These are phyloP conservation scores for Trichosporon faecale DNA, from an alignment of 1,284 basidiomycete genomes.

Conservation along the genomic window DNA sequence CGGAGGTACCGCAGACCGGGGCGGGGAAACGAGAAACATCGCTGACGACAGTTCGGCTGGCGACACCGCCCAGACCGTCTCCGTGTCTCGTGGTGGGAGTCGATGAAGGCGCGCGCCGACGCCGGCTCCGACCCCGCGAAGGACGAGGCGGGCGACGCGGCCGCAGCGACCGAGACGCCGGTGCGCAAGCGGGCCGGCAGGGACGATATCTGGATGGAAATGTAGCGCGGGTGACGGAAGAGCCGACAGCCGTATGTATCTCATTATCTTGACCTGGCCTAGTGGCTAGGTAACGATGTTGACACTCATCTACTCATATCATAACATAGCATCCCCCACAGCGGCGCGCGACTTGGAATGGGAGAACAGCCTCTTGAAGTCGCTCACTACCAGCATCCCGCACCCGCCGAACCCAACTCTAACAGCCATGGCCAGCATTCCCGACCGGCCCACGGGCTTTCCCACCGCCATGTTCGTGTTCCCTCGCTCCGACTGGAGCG, in stretches of 20 bases:
- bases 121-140: conserved; percentile 37
- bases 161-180: conserved; percentile 7
- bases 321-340: no score
- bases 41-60: conserved; percentile 43
- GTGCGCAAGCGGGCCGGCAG: neutral
- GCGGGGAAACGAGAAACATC: no score
- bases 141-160: conserved; percentile 43
- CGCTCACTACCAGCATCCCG: no score
- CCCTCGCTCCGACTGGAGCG: neutral
- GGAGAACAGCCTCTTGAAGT: no score
- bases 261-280: no score
- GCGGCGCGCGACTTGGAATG: no score
- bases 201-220: conserved; percentile 8
- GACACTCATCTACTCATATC: no score
- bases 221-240: neutral
- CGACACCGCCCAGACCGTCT: conserved; percentile 43
- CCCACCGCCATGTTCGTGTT: neutral
- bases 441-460: neutral
- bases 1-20: no score
- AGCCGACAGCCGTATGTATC: neutral
- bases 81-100: conserved; percentile 36
- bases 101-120: conserved; percentile 34
- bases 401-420: no score
- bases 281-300: neutral
- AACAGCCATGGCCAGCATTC: no score